Evolutionary conservation across 129 eudicot species (phyloP), one percentile per base, ranked within the genome.

Genomic region (Pulicaria dysenterica): DNA sequence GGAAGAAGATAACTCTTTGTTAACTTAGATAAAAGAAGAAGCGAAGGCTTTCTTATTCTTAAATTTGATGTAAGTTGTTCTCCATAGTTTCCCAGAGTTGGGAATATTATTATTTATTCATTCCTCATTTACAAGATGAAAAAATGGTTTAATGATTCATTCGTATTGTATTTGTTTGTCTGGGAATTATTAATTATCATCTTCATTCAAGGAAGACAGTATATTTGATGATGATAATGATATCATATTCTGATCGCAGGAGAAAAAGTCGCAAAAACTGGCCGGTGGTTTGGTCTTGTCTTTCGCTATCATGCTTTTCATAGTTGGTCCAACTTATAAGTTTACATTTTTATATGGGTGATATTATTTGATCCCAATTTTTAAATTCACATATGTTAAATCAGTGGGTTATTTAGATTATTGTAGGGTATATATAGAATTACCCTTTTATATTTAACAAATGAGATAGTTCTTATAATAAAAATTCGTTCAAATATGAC

Each of bases 1-100:
- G 17, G 68, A 40, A 59, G 58, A 65, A 61, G 67, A 72, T 38
- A 62, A 73, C 48, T 79, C 50, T 70, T 69, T 70, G 53, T 69
- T 77, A 78, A 78, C 72, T 7, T 78, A 78, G 72, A 63, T n/a
- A 51, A 58, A 78, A 39, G 16, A 77, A 77, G 34, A 69, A 64
- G 64, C 59, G 71, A 58, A 39, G 36, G 41, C 50, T 69, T 69
- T 68, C 39, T 36, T 36, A 9, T 56, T 76, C 49, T 43, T 73
- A 45, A 70, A 78, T 70, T 67, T 71, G 58, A 78, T 78, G 77
- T 78, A 70, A 70, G 62, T 62, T 54, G 65, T 63, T 61, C 24
- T 61, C 61, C 77, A 53, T 69, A 61, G 74, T 50, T 64, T 59
- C 72, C 72, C 75, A 67, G 1, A 24, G 36, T 24, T 68, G 80